Evolutionary conservation across 768 basidiomycete species (phyloP), one percentile per base, ranked within the genome.

Genomic region (Termitomyces sp.): DNA sequence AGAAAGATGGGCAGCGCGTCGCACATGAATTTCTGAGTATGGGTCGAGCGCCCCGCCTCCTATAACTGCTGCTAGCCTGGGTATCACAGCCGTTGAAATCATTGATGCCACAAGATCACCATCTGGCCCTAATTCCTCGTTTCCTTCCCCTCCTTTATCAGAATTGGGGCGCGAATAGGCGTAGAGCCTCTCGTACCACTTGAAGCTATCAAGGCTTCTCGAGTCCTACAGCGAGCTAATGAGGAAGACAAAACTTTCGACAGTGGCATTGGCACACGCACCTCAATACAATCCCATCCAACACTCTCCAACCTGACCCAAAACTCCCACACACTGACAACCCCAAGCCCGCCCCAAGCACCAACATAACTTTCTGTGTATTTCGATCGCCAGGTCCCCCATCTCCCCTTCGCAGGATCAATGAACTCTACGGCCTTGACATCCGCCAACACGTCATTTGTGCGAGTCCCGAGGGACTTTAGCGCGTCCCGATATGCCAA

Each of bases 321-420:
- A 69, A 94, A 96, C 70, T 94, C 94, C 93, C 94, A 96, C 48
- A 91, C 90, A 50, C 86, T 86, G 1, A 95, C 85, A 43, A 94
- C 79, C 0, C 88, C 92, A 54, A 95, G 74, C 4, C 94, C 91
- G 47, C 94, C 94, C 93, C 91, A 98, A 4, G 95, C 95, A 39
- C 89, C 86, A 2, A 79, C 74, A 72, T 96, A 98, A 58, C 82
- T 92, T 60, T 98, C 94, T 5, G 76, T 76, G 63, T 88, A 93
- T 60, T 77, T 79, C 59, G 81, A 77, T 53, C 93, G 77, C 95
- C 95, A 98, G 62, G 68, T 77, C 68, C 49, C 78, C 88, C 69
- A 82, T 43, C 69, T 69, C 0, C 92, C 94, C 56, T 82, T 78
- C 10, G 75, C 77, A 1, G 94, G 94, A 70, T 95, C 86, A 56